phyloP scores from a whole-genome alignment of 176 grass and related monocot species.

The Cenchrus fungigraminus region DNA sequence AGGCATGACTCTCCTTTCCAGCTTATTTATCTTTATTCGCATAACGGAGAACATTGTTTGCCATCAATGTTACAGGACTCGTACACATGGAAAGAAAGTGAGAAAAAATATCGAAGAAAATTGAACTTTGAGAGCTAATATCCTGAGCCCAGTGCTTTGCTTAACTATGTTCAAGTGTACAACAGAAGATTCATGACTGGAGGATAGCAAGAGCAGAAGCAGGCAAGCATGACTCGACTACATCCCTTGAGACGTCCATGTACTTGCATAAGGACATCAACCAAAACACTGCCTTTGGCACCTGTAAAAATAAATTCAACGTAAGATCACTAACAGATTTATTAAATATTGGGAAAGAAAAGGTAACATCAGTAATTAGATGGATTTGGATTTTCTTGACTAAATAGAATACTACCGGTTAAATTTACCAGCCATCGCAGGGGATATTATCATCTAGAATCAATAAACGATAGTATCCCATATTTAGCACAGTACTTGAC shows the following conservation, averaged over 20 bases:
- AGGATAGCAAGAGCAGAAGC: conserved; percentile 51
- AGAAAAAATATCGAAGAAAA: not conserved
- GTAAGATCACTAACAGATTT: not conserved
- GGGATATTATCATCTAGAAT: conserved; percentile 3
- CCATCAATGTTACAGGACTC: not conserved
- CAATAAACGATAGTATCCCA: not conserved
- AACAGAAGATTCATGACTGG: conserved; percentile 51
- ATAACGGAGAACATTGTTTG: not conserved
- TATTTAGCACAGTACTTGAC: not conserved
- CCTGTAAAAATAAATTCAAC: conserved; percentile 42
- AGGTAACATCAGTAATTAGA: not conserved
- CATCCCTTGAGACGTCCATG: conserved; percentile 59
- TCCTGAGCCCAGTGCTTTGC: not conserved
- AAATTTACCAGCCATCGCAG: not conserved
- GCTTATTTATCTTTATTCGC: not conserved
- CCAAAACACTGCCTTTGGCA: conserved; percentile 69
- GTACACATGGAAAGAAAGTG: not conserved
- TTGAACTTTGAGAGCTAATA: not conserved
- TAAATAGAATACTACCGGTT: not conserved
- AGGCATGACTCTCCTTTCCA: not conserved
- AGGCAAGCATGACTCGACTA: conserved; percentile 50
- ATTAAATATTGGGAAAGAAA: not conserved
- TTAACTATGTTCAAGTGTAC: not conserved
- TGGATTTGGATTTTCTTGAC: not conserved
- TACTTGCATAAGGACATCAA: conserved; percentile 72